These are phyloP conservation scores for Takashimella koratensis DNA, from an alignment of 1,284 basidiomycete genomes.

Conservation along the genomic window DNA sequence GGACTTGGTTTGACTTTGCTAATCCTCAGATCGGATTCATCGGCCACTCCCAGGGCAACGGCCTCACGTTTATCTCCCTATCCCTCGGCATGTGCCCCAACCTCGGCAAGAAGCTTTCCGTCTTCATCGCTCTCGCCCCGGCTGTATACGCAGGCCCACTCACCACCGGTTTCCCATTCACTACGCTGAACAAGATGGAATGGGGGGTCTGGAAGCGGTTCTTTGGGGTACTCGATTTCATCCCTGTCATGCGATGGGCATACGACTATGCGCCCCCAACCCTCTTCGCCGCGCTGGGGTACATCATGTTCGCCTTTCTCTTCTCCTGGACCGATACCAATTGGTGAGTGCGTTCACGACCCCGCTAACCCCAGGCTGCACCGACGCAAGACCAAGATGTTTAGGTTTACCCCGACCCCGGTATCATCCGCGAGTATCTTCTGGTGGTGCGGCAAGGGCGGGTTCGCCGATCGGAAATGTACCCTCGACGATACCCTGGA, in stretches of 20 bases:
- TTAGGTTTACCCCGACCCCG: constrained; percentile 61
- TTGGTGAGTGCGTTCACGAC: constrained; percentile 49
- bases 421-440: constrained; percentile 56
- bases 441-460: constrained; percentile 61
- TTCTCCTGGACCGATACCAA: constrained; percentile 60
- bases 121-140: constrained; percentile 60
- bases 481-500: constrained; percentile 54
- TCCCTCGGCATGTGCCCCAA: constrained; percentile 59
- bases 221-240: constrained; percentile 61
- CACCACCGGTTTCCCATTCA: constrained; percentile 59
- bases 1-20: not conserved
- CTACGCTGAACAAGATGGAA: constrained; percentile 52
- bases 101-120: constrained; percentile 56
- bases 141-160: constrained; percentile 61
- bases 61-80: constrained; percentile 56
- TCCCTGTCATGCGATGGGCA: constrained; percentile 60
- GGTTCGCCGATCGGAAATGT: constrained; percentile 58
- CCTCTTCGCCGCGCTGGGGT: constrained; percentile 46
- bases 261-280: constrained; percentile 57
- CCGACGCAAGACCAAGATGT: constrained; percentile 60
- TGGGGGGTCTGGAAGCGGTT: constrained; percentile 58
- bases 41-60: constrained; percentile 62
- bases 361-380: constrained; percentile 43
- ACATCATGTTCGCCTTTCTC: constrained; percentile 61
- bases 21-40: constrained; percentile 55